These are phyloP conservation scores for Crinitomyces ghanaensis DNA, from an alignment of 805 yeast genomes.

Conservation along the genomic window DNA sequence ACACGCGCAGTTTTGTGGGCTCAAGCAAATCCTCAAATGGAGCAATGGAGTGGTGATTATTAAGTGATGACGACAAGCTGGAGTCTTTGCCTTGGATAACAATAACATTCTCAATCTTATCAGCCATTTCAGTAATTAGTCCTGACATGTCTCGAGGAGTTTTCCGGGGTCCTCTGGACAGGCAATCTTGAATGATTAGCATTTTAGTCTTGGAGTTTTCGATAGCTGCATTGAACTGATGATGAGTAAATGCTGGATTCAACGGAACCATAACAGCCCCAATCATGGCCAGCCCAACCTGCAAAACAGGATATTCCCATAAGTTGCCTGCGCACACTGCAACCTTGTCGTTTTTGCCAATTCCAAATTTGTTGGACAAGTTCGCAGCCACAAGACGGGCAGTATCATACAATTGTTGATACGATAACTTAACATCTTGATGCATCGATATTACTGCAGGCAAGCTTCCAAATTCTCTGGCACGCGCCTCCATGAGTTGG, in stretches of 20 bases:
- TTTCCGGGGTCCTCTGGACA: conserved; percentile 12
- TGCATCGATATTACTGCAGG: conserved; percentile 17
- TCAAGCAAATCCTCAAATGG: too few relatives aligned
- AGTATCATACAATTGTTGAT: conserved; percentile 13
- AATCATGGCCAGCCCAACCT: conserved; percentile 19
- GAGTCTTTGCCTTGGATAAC: too few relatives aligned
- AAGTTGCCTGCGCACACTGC: conserved; percentile 22
- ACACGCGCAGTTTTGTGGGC: too few relatives aligned
- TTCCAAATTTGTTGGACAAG: conserved; percentile 9
- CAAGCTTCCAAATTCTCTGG: conserved; percentile 9
- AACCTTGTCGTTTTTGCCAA: conserved; percentile 18
- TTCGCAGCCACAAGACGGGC: conserved; percentile 14
- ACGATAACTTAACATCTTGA: conserved; percentile 14
- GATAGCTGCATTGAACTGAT: conserved; percentile 19
- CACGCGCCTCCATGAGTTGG: conserved; percentile 9
- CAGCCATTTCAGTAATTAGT: conserved; percentile 4
- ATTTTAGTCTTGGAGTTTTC: conserved; percentile 14
- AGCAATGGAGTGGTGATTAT: too few relatives aligned
- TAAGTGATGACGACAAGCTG: too few relatives aligned
- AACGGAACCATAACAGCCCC: conserved; percentile 23
- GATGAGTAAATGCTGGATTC: conserved; percentile 22
- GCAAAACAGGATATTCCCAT: conserved; percentile 22
- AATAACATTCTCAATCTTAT: too few relatives aligned
- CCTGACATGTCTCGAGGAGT: conserved; percentile 12
- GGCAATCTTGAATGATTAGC: conserved; percentile 15